Conservation (phyloP, 768 basidiomycete genomes). For the Gelatoporia subvermispora region DNA sequence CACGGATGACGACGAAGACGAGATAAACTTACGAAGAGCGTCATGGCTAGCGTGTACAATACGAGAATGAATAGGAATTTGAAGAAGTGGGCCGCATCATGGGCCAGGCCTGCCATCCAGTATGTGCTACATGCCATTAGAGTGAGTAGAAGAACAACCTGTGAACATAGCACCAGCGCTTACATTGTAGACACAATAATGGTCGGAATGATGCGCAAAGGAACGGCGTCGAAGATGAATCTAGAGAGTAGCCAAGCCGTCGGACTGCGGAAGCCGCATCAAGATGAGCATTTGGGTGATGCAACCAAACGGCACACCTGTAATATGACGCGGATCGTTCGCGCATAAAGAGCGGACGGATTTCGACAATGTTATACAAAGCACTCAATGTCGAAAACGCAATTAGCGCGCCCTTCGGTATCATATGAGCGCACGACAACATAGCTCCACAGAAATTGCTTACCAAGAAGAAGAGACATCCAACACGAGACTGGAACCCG, state of each 20-base stretch:
- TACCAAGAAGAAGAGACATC: slow-evolving; percentile 91
- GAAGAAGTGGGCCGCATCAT: slow-evolving; percentile 80
- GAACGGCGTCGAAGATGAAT: slow-evolving; percentile 84
- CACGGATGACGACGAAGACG: neutral
- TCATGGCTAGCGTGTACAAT: slow-evolving; percentile 80
- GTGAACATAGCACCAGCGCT: slow-evolving; percentile 21
- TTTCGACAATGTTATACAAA: slow-evolving; percentile 80
- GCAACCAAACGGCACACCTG: slow-evolving; percentile 39
- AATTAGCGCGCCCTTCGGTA: slow-evolving; percentile 71
- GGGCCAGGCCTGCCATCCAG: slow-evolving; percentile 91
- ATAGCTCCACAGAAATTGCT: slow-evolving; percentile 1
- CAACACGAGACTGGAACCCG: slow-evolving; percentile 92
- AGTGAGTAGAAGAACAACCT: neutral
- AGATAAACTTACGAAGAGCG: slow-evolving; percentile 64
- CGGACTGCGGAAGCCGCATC: slow-evolving; percentile 43
- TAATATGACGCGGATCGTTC: slow-evolving; percentile 86
- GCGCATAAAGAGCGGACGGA: slow-evolving; percentile 82
- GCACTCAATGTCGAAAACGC: slow-evolving; percentile 91
- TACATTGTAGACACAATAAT: slow-evolving; percentile 83
- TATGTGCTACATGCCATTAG: slow-evolving; percentile 56
- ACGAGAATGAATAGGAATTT: slow-evolving; percentile 91
- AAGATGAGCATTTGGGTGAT: neutral
- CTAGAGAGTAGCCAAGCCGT: slow-evolving; percentile 89
- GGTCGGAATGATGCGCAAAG: slow-evolving; percentile 84
- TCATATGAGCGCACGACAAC: neutral